Evolutionary conservation across 179 eudicot genomes (phyloP).

Genomic region (Spergularia azorica): DNA sequence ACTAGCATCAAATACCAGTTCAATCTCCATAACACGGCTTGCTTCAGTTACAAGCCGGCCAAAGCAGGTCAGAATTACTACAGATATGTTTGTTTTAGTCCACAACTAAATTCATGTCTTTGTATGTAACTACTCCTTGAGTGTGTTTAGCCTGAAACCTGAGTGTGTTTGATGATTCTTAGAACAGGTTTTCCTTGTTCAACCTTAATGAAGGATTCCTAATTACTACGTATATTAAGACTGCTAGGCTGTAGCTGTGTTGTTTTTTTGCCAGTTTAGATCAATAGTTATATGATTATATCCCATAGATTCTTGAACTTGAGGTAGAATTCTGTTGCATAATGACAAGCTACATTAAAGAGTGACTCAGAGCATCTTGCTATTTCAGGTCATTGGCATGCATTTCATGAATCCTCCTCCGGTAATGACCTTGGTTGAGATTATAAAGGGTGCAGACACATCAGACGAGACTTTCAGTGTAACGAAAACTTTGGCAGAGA

Average conservation of each 20-base stretch:
- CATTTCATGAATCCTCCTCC: conserved; percentile 98
- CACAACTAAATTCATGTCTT: neutral
- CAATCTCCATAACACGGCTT: conserved; percentile 79
- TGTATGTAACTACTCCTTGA: neutral
- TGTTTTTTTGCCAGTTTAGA: no score
- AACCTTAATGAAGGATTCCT: no score
- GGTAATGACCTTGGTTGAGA: conserved; percentile 83
- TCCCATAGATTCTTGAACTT: neutral
- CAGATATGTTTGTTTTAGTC: neutral
- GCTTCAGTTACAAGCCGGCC: conserved; percentile 76
- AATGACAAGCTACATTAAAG: no score
- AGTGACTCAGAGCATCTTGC: conserved; percentile 6
- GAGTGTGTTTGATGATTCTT: neutral
- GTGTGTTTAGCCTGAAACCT: neutral
- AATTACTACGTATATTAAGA: no score
- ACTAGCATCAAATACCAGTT: conserved; percentile 87
- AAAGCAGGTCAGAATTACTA: conserved; percentile 44
- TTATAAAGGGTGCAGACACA: conserved; percentile 84
- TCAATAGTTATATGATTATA: no score
- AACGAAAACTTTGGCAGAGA: conserved; percentile 76
- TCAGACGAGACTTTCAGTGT: conserved; percentile 65
- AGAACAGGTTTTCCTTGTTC: no score
- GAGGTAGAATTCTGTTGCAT: conserved; percentile 1
- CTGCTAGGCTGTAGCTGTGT: no score
- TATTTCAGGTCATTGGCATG: conserved; percentile 84